These are phyloP conservation scores for Stereocaulon alpinum DNA, from an alignment of 495 filamentous ascomycete genomes.

Conservation along the genomic window DNA sequence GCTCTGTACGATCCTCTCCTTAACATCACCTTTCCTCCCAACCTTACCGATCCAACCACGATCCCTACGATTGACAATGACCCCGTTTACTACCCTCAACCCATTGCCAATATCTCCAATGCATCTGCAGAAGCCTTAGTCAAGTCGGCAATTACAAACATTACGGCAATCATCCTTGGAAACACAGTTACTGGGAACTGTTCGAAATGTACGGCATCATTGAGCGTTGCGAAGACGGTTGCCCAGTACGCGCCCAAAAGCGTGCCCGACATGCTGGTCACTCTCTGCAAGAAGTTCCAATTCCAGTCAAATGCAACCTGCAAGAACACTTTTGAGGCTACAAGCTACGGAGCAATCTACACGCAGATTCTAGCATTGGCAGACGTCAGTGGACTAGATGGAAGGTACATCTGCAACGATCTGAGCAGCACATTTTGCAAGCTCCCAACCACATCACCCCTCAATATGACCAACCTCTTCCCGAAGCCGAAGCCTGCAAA, in stretches of 20 bases:
- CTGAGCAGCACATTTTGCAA: slow-evolving; percentile 39
- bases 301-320: slow-evolving; percentile 38
- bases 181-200: slow-evolving; percentile 34
- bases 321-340: slow-evolving; percentile 34
- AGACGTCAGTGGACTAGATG: slow-evolving; percentile 45
- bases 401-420: slow-evolving; percentile 47
- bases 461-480: slow-evolving; percentile 38
- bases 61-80: slow-evolving; percentile 41
- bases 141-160: slow-evolving; percentile 30
- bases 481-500: slow-evolving; percentile 46
- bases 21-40: slow-evolving; percentile 45
- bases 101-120: slow-evolving; percentile 33
- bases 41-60: slow-evolving; percentile 44
- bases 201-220: slow-evolving; percentile 41
- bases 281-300: slow-evolving; percentile 36
- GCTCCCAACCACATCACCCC: slow-evolving; percentile 32
- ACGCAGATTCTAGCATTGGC: slow-evolving; percentile 46
- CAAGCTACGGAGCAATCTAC: slow-evolving; percentile 44
- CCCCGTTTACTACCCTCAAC: slow-evolving; percentile 39
- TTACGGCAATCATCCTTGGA: slow-evolving; percentile 36
- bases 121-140: slow-evolving; percentile 34
- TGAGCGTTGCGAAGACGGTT: slow-evolving; percentile 40
- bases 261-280: slow-evolving; percentile 41
- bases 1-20: slow-evolving; percentile 46
- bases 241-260: slow-evolving; percentile 38